Evolutionary conservation across 75 land plant species (phyloP).

Genomic region (Picea glauca): DNA sequence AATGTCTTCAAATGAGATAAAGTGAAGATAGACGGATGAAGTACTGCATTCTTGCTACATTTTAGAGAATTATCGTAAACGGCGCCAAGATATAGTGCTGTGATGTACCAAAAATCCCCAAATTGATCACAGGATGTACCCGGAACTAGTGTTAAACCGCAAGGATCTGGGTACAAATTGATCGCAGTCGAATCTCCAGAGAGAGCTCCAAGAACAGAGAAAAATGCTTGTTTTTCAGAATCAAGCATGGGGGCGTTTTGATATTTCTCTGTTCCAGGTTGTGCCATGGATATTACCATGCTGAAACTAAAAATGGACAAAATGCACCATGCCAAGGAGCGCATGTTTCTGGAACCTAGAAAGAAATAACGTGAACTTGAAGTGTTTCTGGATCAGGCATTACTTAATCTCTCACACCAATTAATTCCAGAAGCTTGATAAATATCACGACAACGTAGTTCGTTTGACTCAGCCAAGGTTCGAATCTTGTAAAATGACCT

Average conservation of each 20-base stretch:
- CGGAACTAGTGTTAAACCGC: conserved; percentile 53
- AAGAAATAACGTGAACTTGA: too few relatives aligned
- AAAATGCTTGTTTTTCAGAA: conserved; percentile 34
- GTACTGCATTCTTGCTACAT: conserved; percentile 26
- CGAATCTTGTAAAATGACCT: too few relatives aligned
- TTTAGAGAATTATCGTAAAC: conserved; percentile 29
- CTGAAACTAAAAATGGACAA: neutral
- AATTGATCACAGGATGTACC: conserved; percentile 45
- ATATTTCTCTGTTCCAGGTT: neutral
- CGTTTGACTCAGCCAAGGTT: too few relatives aligned
- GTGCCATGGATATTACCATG: neutral
- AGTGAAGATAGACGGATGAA: conserved; percentile 30
- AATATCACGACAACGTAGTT: too few relatives aligned
- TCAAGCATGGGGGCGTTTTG: conserved; percentile 36
- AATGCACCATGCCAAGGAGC: neutral
- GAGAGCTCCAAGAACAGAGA: conserved; percentile 33
- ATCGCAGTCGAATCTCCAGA: conserved; percentile 44
- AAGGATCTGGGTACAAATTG: conserved; percentile 53
- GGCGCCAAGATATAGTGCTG: conserved; percentile 29
- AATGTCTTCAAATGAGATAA: conserved; percentile 42
- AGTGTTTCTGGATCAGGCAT: too few relatives aligned
- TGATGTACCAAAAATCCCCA: conserved; percentile 48
- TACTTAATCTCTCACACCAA: too few relatives aligned
- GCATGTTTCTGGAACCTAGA: neutral
- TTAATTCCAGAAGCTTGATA: too few relatives aligned